Conservation (phyloP, 305 asterid species). For the Solanum hybrid region DNA sequence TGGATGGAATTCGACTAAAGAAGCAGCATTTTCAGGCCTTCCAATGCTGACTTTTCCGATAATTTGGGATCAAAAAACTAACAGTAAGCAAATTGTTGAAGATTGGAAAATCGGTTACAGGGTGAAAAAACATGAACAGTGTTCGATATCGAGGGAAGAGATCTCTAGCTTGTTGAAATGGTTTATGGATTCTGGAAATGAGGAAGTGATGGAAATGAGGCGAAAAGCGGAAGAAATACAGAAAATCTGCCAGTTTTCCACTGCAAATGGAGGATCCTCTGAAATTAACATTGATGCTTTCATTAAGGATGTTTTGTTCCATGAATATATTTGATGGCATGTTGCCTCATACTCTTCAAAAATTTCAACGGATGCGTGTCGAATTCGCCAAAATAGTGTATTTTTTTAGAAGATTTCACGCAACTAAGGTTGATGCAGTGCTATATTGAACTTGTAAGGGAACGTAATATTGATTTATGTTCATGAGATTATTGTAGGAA, state of each 20-base stretch:
- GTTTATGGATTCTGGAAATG: conserved; percentile 30
- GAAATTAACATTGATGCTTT: conserved; percentile 18
- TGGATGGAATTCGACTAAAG: conserved; percentile 28
- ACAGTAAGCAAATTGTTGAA: conserved; percentile 32
- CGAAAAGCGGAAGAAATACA: conserved; percentile 26
- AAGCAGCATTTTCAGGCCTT: conserved; percentile 15
- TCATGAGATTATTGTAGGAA: neutral
- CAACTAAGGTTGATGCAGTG: neutral
- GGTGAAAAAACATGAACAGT: conserved; percentile 18
- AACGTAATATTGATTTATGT: neutral
- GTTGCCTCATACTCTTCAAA: neutral
- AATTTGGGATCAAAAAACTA: conserved; percentile 31
- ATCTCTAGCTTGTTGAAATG: conserved; percentile 19
- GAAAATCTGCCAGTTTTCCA: conserved; percentile 11
- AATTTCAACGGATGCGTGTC: no score
- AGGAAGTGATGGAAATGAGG: conserved; percentile 27
- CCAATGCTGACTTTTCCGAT: conserved; percentile 22
- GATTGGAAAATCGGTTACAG: conserved; percentile 49
- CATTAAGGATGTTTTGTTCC: conserved; percentile 9
- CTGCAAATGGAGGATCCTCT: conserved; percentile 19
- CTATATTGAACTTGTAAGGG: neutral
- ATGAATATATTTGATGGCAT: neutral
- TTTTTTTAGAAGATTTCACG: no score
- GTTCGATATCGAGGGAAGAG: conserved; percentile 29
- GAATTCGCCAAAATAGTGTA: neutral